Evolutionary conservation across 2,329 filamentous ascomycete genomes (phyloP), one percentile per base, ranked within the genome.

Genomic region (Trichoderma brevicompactum): DNA sequence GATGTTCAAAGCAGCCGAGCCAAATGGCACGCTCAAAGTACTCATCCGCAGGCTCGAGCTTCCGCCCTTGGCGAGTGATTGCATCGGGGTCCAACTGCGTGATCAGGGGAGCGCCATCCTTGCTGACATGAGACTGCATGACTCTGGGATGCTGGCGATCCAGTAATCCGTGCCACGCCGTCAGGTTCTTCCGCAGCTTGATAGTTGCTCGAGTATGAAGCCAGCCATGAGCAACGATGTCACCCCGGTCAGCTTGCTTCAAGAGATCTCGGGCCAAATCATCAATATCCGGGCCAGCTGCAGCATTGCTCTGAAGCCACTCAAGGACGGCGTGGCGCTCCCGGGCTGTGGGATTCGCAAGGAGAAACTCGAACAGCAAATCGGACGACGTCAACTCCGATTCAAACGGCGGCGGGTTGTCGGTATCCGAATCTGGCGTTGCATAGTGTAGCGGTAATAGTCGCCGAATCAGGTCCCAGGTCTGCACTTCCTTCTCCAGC

Each of bases 51-150:
- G 88, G 86, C 74, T 96, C 90, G 46, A 98, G 81, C 56, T 84
- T 87, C 62, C 91, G 87, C 55, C 84, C 84, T 76, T 98, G 94
- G 67, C 95, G 87, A 43, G 88, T 89, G n/a, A 88, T 83, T 6
- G 93, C 92, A 80, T 99, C 95, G 0, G 95, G 95, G 72, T 99
- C 95, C 40, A 99, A 83, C 71, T 97, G 92, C 1, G 92, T 96
- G 61, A 96, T 87, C 2, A 97, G 79, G 6, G 86, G 84, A 63
- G 87, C 87, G 32, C 84, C 86, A 71, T 87, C 84, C 38, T 82
- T 82, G 71, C 82, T 89, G 69, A 84, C 74, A 55, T 87, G 82
- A 3, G 83, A 84, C 59, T 82, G 80, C 23, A 83, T 81, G 54
- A 86, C 82, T 66, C 82, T 84, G 13, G 84, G 78, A 44, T 85